Percentiles rank a stretch among this genome's conserved stretches.
Evolutionary conservation across 2,329 filamentous ascomycete genomes (phyloP).

Genomic region (Botrytis hyacinthi): DNA sequence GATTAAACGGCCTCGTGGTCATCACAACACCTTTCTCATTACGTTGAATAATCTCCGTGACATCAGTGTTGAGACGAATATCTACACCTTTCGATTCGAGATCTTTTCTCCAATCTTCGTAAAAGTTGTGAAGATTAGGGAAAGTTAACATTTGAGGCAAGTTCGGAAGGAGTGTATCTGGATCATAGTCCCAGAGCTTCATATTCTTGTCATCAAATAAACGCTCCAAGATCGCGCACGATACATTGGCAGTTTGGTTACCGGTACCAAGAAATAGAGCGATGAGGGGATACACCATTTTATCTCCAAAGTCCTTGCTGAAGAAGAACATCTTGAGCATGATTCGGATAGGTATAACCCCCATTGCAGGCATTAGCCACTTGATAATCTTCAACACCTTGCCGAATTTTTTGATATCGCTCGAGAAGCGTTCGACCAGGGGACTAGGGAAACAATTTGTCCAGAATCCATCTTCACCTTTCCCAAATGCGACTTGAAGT

Average conservation of each 20-base stretch:
- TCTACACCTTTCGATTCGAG: slow-evolving; percentile 54
- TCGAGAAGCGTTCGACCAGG: slow-evolving; percentile 53
- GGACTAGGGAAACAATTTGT: slow-evolving; percentile 63
- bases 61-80: slow-evolving; percentile 55
- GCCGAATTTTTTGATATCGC: slow-evolving; percentile 55
- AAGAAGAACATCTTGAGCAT: slow-evolving; percentile 68
- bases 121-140: slow-evolving; percentile 60
- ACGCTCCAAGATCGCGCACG: slow-evolving; percentile 63
- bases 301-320: slow-evolving; percentile 66
- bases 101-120: slow-evolving; percentile 56
- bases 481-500: slow-evolving; percentile 62
- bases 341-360: slow-evolving; percentile 60
- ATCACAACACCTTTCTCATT: slow-evolving; percentile 53
- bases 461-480: slow-evolving; percentile 59
- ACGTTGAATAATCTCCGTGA: slow-evolving; percentile 52
- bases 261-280: slow-evolving; percentile 71
- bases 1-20: slow-evolving; percentile 43
- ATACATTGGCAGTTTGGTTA: slow-evolving; percentile 71
- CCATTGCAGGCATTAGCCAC: slow-evolving; percentile 59
- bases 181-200: slow-evolving; percentile 59
- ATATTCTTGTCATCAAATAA: slow-evolving; percentile 58
- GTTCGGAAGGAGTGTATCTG: slow-evolving; percentile 55
- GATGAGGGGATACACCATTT: slow-evolving; percentile 68
- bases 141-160: slow-evolving; percentile 66
- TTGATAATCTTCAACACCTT: slow-evolving; percentile 46